phyloP scores from a whole-genome alignment of 2,329 filamentous ascomycete genomes.

The Hortaea werneckii region DNA sequence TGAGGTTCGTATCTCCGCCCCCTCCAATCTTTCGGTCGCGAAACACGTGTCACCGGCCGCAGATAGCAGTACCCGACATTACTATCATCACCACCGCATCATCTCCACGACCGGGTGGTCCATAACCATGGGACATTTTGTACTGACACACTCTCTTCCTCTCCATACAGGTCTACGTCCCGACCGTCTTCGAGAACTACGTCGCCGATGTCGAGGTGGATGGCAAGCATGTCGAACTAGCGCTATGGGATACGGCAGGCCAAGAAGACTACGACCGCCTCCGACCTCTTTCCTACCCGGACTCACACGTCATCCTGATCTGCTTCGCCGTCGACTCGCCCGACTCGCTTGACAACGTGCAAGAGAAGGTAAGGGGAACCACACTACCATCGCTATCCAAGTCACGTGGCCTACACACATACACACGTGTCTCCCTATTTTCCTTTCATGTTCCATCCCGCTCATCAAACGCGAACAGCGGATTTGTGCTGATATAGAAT shows the following conservation, averaged over 20 bases:
- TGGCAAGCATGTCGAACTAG: constrained; percentile 98
- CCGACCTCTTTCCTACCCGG: constrained; percentile 95
- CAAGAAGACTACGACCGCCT: constrained; percentile 99
- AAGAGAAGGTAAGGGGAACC: constrained; percentile 77
- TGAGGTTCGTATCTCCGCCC: constrained; percentile 63
- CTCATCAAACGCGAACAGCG: no score
- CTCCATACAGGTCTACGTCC: constrained; percentile 78
- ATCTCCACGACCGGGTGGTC: no score
- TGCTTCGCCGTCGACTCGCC: constrained; percentile 98
- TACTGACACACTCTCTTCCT: not conserved
- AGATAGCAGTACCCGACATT: constrained; percentile 12
- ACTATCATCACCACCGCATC: no score
- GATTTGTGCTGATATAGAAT: no score
- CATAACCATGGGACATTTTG: no score
- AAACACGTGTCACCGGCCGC: constrained; percentile 13
- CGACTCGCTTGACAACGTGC: constrained; percentile 98
- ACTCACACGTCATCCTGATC: constrained; percentile 98
- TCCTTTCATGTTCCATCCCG: no score
- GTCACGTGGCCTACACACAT: no score
- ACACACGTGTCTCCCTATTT: no score
- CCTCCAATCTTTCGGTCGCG: constrained; percentile 19
- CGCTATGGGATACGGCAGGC: constrained; percentile 99
- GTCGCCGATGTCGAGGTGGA: constrained; percentile 99
- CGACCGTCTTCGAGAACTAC: constrained; percentile 99
- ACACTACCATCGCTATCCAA: no score